phyloP scores from a whole-genome alignment of 1,284 basidiomycete species.

The Leccinum discolor region DNA sequence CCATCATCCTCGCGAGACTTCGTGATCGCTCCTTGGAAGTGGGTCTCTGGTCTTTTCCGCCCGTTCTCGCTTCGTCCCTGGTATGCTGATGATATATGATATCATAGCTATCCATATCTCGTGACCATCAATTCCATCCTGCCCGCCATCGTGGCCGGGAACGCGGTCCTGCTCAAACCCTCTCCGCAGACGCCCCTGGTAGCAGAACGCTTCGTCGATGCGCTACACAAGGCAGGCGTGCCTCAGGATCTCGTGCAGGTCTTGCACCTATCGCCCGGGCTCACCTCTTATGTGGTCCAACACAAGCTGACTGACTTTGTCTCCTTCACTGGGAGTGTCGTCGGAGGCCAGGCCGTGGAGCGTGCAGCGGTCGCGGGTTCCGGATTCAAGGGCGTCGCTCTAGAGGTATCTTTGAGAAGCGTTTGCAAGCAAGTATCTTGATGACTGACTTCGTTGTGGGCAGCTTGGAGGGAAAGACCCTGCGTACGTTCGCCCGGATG shows the following conservation, averaged over 20 bases:
- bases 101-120: slow-evolving; percentile 77
- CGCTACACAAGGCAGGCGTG: slow-evolving; percentile 75
- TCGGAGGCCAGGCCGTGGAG: slow-evolving; percentile 64
- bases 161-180: slow-evolving; percentile 90
- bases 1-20: slow-evolving; percentile 29
- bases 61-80: background rate
- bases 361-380: slow-evolving; percentile 56
- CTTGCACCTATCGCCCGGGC: slow-evolving; percentile 72
- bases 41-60: slow-evolving; percentile 21
- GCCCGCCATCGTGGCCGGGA: slow-evolving; percentile 87
- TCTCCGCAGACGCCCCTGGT: slow-evolving; percentile 81
- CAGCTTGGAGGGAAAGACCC: slow-evolving; percentile 97
- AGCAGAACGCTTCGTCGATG: slow-evolving; percentile 58
- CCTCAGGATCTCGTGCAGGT: slow-evolving; percentile 80
- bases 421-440: background rate
- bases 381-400: slow-evolving; percentile 80
- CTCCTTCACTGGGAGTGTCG: slow-evolving; percentile 25
- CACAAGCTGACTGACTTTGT: too few species aligned
- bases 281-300: slow-evolving; percentile 53
- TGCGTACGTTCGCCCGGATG: slow-evolving; percentile 89
- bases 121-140: slow-evolving; percentile 89
- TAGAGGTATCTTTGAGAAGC: slow-evolving; percentile 55
- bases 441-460: slow-evolving; percentile 3
- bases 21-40: slow-evolving; percentile 92
- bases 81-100: background rate